Conservation (phyloP, 768 basidiomycete species). For the Filobasidium wieringae region DNA sequence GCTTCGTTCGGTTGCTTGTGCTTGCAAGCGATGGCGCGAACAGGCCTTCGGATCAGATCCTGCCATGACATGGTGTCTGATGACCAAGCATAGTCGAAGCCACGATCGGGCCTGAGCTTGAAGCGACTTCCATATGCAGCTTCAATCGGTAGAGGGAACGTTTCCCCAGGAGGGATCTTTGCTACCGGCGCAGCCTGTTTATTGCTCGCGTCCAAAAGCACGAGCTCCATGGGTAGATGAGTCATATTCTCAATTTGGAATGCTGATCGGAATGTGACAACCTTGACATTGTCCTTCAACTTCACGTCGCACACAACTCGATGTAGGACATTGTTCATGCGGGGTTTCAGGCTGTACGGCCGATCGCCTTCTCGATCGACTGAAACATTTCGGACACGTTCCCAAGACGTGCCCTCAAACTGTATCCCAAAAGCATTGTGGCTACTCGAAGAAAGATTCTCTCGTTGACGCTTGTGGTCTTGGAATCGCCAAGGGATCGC, state of each 20-base stretch:
- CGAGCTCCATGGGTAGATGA: slow-evolving; percentile 80
- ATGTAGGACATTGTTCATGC: slow-evolving; percentile 57
- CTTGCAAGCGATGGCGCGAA: slow-evolving; percentile 70
- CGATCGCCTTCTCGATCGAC: slow-evolving; percentile 91
- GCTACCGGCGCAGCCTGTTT: slow-evolving; percentile 68
- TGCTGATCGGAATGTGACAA: slow-evolving; percentile 84
- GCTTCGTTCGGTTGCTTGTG: slow-evolving; percentile 70
- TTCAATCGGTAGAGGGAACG: slow-evolving; percentile 81
- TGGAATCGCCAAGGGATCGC: slow-evolving; percentile 91
- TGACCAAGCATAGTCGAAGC: slow-evolving; percentile 94
- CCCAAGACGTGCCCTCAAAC: slow-evolving; percentile 76
- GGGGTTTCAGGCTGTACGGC: slow-evolving; percentile 71
- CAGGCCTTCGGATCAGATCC: slow-evolving; percentile 58
- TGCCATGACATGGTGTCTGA: slow-evolving; percentile 68
- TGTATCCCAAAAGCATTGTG: slow-evolving; percentile 80
- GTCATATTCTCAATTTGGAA: slow-evolving; percentile 85
- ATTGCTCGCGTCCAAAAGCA: slow-evolving; percentile 71
- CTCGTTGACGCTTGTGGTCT: slow-evolving; percentile 85
- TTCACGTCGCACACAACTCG: slow-evolving; percentile 80
- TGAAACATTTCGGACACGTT: slow-evolving; percentile 70
- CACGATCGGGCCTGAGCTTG: slow-evolving; percentile 88
- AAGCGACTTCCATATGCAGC: slow-evolving; percentile 70
- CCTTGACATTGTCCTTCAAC: slow-evolving; percentile 82
- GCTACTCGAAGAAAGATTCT: slow-evolving; percentile 56
- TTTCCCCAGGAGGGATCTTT: slow-evolving; percentile 78